Base-by-base conservation (phyloP, 441 rosid genomes). In the Gossypium lobatum region DNA sequence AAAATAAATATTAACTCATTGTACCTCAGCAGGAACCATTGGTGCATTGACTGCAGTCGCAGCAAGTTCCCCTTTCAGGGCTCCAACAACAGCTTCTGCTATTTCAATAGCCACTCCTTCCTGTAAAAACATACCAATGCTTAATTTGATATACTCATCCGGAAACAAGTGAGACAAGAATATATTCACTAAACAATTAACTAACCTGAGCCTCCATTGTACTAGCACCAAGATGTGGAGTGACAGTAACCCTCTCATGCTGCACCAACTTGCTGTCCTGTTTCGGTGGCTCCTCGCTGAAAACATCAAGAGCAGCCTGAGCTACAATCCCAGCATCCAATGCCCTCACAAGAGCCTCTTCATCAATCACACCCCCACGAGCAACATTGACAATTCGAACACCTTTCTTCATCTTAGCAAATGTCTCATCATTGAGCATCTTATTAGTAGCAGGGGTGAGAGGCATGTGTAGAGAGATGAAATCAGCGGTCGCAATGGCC, bases 221-320 rank as follows among this genome's bases (percentile, higher is more conserved):
- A 73, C 97, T 95, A 42, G 97, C 97, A 81, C 99, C 99, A 21
- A 96, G 99, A 85, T 96, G 99, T 57, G 97, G 97, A 53, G 99
- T 93, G 37, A 88, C 94, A 2, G 87, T 93, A 31, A 96, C 96
- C 48, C 79, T 89, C 80, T 88, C 96, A 73, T 92, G 99, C 75
- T 81, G 94, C 79, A 93, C 86, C 76, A 92, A 85, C 84, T 89
- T 91, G 81, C 94, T 90, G 26, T 93, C 98, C 25, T 79, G 66
- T 14, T 91, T 70, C 16, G 97, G 98, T 0, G 97, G 98, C 85
- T 96, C 99, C 75, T 66, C 82, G 0, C 94, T 85, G 84, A 95
- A 93, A 55, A 95, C 99, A 84, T 93, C 97, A 52, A 96, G 98
- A 9, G 98, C 99, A 16, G 98, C 97, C 89, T 93, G 98, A 77